Percentiles rank a stretch among this genome's conserved stretches.
Conservation (phyloP, 768 basidiomycete species). For the Macrolepiota albuminosa region DNA sequence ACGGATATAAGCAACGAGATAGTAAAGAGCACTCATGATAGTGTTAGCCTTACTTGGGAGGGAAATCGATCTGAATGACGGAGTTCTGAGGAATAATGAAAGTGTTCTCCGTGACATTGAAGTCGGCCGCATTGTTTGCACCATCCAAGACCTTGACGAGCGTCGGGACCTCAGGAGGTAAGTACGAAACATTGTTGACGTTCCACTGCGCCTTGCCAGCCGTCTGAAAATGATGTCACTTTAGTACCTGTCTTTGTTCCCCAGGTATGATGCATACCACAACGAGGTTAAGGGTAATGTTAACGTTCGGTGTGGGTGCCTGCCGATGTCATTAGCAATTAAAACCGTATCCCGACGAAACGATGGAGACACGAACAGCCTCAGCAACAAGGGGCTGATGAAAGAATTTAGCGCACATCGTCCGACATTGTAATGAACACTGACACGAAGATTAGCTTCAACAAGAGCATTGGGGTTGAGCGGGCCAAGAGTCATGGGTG, state of each 20-base stretch:
- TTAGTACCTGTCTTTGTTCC: not conserved
- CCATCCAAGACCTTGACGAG: slow-evolving; percentile 33
- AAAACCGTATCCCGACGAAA: not conserved
- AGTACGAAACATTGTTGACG: slow-evolving; percentile 28
- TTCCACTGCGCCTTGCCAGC: slow-evolving; percentile 23
- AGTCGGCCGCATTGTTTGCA: slow-evolving; percentile 20
- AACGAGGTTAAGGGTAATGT: slow-evolving; percentile 20
- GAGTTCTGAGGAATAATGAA: slow-evolving; percentile 33
- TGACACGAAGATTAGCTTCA: slow-evolving; percentile 20
- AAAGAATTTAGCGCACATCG: not conserved
- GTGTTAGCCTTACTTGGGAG: slow-evolving; percentile 15
- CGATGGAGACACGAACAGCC: not conserved
- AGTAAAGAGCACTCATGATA: no score
- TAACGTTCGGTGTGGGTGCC: slow-evolving; percentile 21
- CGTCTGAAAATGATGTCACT: slow-evolving; percentile 6
- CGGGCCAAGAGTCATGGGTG: slow-evolving; percentile 19
- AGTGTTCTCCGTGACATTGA: slow-evolving; percentile 30
- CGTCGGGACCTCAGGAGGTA: slow-evolving; percentile 24
- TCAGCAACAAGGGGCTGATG: slow-evolving; percentile 3
- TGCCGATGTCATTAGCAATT: not conserved
- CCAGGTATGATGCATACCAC: slow-evolving; percentile 12
- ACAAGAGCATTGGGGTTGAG: slow-evolving; percentile 19
- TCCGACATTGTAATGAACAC: not conserved
- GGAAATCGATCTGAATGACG: slow-evolving; percentile 34
- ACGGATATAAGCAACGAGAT: not conserved